Percentiles rank a stretch among this genome's conserved stretches.
These are phyloP conservation scores for Zygoascus ofunaensis DNA, from an alignment of 805 yeast genomes.

Conservation along the genomic window DNA sequence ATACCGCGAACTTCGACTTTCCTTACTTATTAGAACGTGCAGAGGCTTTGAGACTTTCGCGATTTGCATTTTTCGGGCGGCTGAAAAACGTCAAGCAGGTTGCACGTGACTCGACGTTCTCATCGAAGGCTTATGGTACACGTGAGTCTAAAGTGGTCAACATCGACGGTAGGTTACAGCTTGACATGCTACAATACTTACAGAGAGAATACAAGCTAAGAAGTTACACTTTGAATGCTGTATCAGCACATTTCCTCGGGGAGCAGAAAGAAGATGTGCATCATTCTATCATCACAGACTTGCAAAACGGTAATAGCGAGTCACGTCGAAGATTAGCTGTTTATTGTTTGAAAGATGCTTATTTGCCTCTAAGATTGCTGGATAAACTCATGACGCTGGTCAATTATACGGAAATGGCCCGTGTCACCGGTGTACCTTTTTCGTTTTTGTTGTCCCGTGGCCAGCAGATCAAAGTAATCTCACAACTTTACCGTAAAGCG, in stretches of 20 bases:
- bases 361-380: slow-evolving; percentile 73
- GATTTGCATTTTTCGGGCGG: slow-evolving; percentile 85
- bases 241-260: slow-evolving; percentile 83
- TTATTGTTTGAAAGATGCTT: slow-evolving; percentile 94
- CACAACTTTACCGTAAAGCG: slow-evolving; percentile 92
- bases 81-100: slow-evolving; percentile 60
- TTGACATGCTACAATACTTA: slow-evolving; percentile 84
- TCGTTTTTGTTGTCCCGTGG: slow-evolving; percentile 84
- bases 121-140: slow-evolving; percentile 94
- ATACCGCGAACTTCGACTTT: slow-evolving; percentile 87
- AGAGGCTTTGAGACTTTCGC: slow-evolving; percentile 49
- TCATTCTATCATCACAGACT: slow-evolving; percentile 88
- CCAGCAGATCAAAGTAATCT: slow-evolving; percentile 94
- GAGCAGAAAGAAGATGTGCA: slow-evolving; percentile 99
- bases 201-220: slow-evolving; percentile 93
- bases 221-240: slow-evolving; percentile 90
- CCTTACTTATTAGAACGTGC: slow-evolving; percentile 92
- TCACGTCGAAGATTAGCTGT: slow-evolving; percentile 93
- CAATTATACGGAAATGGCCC: slow-evolving; percentile 97
- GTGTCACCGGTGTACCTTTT: slow-evolving; percentile 98
- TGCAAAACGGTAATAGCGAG: slow-evolving; percentile 87
- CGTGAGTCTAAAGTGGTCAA: slow-evolving; percentile 85
- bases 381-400: slow-evolving; percentile 95
- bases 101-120: slow-evolving; percentile 69
- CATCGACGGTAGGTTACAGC: slow-evolving; percentile 92